These are phyloP conservation scores for Ustilago shanxiensis DNA, from an alignment of 1,284 basidiomycete species.

Conservation along the genomic window DNA sequence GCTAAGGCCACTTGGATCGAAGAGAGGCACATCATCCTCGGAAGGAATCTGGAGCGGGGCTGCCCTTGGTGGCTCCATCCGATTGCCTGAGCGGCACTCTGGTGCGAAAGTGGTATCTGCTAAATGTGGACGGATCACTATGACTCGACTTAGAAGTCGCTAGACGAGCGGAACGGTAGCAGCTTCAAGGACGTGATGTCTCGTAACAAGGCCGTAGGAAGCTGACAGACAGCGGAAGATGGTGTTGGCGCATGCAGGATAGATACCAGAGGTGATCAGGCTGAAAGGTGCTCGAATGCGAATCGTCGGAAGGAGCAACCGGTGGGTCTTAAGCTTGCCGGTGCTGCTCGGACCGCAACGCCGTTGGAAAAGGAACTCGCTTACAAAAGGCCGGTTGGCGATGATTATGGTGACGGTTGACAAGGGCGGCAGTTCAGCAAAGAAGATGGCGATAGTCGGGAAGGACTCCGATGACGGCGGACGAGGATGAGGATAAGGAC, in stretches of 20 bases:
- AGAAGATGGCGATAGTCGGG: neutral
- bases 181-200: neutral
- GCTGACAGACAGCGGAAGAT: neutral
- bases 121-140: slow-evolving; percentile 5
- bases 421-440: neutral
- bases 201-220: neutral
- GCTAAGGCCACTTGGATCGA: slow-evolving; percentile 54
- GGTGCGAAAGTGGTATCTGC: slow-evolving; percentile 11
- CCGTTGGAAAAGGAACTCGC: too few relatives aligned
- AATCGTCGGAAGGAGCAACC: neutral
- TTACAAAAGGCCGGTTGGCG: too few relatives aligned
- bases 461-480: neutral
- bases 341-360: neutral
- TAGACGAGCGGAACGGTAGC: neutral
- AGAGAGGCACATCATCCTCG: slow-evolving; percentile 53
- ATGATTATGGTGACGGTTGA: neutral
- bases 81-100: slow-evolving; percentile 33
- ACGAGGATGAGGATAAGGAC: neutral
- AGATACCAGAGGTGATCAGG: neutral
- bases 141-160: slow-evolving; percentile 1
- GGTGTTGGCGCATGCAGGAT: neutral
- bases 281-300: neutral
- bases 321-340: neutral
- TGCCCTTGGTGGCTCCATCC: slow-evolving; percentile 47
- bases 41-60: slow-evolving; percentile 48